These are phyloP conservation scores for Aphanomyces invadans DNA, from an alignment of 352 stramenopile species.

Conservation along the genomic window DNA sequence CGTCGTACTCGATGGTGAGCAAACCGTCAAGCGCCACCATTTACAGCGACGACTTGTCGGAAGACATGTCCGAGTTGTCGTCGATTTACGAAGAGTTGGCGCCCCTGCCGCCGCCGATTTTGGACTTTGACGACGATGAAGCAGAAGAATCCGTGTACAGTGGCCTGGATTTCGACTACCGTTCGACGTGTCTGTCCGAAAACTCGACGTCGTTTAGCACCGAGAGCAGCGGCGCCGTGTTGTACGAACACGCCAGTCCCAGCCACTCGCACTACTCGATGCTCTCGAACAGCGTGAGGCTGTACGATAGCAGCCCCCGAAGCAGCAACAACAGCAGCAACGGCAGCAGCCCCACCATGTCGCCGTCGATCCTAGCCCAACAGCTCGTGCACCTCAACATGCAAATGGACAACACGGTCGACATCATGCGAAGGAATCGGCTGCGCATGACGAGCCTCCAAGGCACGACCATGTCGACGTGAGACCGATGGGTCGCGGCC, in stretches of 20 bases:
- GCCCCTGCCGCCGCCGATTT: conserved; percentile 14
- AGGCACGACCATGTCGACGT: background rate
- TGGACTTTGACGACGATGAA: conserved; percentile 25
- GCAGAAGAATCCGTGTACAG: conserved; percentile 22
- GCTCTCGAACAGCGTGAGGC: background rate
- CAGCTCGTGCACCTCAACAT: conserved; percentile 22
- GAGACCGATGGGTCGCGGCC: background rate
- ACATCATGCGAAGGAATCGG: conserved; percentile 21
- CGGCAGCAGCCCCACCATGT: background rate
- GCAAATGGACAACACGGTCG: conserved; percentile 15
- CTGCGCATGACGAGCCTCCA: conserved; percentile 4
- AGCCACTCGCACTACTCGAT: background rate
- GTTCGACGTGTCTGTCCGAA: background rate
- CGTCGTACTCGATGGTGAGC: background rate
- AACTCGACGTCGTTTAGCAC: background rate
- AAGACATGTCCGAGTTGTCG: conserved; percentile 8
- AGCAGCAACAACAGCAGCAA: background rate
- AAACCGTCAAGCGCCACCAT: background rate
- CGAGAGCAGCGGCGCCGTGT: background rate
- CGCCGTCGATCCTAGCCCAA: background rate
- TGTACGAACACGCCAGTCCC: background rate
- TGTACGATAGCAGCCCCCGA: background rate
- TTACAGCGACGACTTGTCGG: conserved; percentile 10
- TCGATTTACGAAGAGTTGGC: background rate
- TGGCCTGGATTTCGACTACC: conserved; percentile 18